Evolutionary conservation across 305 asterid genomes (phyloP).

Genomic region (Fraxinus albicans): DNA sequence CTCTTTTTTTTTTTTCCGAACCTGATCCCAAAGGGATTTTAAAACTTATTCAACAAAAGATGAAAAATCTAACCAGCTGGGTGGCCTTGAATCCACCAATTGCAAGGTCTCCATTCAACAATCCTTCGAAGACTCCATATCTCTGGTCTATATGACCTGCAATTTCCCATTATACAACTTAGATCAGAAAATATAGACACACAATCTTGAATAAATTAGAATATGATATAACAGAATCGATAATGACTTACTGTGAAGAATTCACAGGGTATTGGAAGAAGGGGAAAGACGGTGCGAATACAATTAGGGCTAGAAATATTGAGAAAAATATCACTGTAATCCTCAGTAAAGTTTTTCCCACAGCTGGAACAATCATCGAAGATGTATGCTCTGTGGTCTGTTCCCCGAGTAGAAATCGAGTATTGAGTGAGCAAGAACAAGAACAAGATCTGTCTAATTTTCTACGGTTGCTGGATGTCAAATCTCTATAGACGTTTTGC

Average conservation of each 20-base stretch:
- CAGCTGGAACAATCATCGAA: conserved; percentile 42
- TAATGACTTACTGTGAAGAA: conserved; percentile 31
- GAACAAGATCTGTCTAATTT: background rate
- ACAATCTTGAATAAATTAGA: background rate
- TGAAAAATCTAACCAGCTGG: conserved; percentile 52
- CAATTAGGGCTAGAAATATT: conserved; percentile 32
- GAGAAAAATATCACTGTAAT: conserved; percentile 32
- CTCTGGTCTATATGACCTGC: conserved; percentile 60
- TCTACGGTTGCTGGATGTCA: background rate
- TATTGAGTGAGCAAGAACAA: background rate
- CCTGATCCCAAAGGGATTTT: background rate
- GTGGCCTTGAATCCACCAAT: conserved; percentile 80
- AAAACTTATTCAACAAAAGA: background rate
- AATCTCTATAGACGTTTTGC: background rate
- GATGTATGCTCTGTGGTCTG: background rate
- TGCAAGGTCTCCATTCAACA: conserved; percentile 92
- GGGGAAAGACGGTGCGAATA: conserved; percentile 40
- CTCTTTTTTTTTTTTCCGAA: background rate
- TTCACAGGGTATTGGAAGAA: conserved; percentile 22
- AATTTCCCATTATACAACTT: background rate
- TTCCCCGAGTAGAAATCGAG: background rate
- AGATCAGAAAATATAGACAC: conserved; percentile 22
- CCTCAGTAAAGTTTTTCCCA: conserved; percentile 44
- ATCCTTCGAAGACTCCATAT: conserved; percentile 79
- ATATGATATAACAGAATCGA: conserved; percentile 1